Conservation (phyloP, 225 moss, liverwort and hornwort genomes). For the Lunularia cruciata region DNA sequence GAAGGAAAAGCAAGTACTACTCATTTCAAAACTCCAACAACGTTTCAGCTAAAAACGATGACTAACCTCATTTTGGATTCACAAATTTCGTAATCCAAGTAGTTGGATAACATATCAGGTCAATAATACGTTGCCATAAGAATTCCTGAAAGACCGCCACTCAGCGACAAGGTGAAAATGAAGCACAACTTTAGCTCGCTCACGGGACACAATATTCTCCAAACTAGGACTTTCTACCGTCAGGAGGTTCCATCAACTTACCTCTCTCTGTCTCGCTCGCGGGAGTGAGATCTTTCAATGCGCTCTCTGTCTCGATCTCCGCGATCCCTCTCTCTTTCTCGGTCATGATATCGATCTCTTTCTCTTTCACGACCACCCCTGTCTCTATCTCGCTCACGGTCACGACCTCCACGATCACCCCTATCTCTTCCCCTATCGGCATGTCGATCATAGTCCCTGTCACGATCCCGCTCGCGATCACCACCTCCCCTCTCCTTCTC, state of each 20-base stretch:
- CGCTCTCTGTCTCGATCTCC: conserved; percentile 41
- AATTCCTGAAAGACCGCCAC: conserved; percentile 22
- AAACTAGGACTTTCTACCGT: background rate
- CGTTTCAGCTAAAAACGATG: conserved; percentile 11
- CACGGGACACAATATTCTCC: background rate
- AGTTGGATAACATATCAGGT: conserved; percentile 24
- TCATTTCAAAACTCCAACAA: background rate
- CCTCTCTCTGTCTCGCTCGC: conserved; percentile 48
- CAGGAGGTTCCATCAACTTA: background rate
- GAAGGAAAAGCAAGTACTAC: conserved; percentile 6
- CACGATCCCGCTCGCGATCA: conserved; percentile 79
- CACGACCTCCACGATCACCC: conserved; percentile 72
- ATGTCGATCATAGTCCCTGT: conserved; percentile 77
- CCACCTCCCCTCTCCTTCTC: conserved; percentile 70
- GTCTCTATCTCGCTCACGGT: conserved; percentile 76
- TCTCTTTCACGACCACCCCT: conserved; percentile 51
- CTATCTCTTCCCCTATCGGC: conserved; percentile 78
- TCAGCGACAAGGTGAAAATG: conserved; percentile 11
- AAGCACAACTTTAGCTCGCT: background rate
- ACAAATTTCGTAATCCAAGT: conserved; percentile 21
- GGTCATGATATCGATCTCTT: conserved; percentile 41
- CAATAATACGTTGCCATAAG: conserved; percentile 16
- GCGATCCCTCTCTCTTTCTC: conserved; percentile 32
- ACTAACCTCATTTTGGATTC: conserved; percentile 24
- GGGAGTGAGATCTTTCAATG: conserved; percentile 28